Conservation (phyloP, 345 rosid species). For the Conringia planisiliqua region DNA sequence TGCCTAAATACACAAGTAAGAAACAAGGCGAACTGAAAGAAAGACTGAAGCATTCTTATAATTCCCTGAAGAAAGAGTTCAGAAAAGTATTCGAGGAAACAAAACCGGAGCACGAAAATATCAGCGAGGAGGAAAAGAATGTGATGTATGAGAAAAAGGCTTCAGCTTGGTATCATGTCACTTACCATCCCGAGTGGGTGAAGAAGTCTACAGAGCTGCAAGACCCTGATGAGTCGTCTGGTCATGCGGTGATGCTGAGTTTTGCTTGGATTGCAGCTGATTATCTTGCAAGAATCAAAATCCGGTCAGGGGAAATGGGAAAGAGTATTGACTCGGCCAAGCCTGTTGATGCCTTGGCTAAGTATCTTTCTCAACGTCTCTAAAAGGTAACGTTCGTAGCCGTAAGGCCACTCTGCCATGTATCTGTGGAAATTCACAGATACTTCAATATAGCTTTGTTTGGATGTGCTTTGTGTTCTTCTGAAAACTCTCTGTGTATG, state of each 20-base stretch:
- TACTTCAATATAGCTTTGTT: slow-evolving; percentile 4
- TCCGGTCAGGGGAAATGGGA: slow-evolving; percentile 33
- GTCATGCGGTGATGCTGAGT: slow-evolving; percentile 49
- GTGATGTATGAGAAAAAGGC: slow-evolving; percentile 65
- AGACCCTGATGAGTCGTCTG: slow-evolving; percentile 36
- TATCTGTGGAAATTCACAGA: slow-evolving; percentile 1
- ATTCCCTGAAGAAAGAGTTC: slow-evolving; percentile 68
- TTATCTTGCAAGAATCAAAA: slow-evolving; percentile 79
- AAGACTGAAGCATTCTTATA: slow-evolving; percentile 68
- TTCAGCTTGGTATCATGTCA: slow-evolving; percentile 90
- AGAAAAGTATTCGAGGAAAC: slow-evolving; percentile 56
- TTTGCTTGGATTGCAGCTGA: slow-evolving; percentile 93
- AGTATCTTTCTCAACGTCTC: slow-evolving; percentile 63
- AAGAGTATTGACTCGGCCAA: slow-evolving; percentile 41
- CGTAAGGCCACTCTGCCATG: slow-evolving; percentile 61
- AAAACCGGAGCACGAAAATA: slow-evolving; percentile 42
- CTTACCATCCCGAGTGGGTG: slow-evolving; percentile 76
- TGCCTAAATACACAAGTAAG: slow-evolving; percentile 66
- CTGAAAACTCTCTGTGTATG: slow-evolving; percentile 5
- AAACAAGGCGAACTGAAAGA: slow-evolving; percentile 78
- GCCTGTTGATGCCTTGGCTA: slow-evolving; percentile 59
- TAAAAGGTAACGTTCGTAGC: slow-evolving; percentile 33
- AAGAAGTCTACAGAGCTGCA: slow-evolving; percentile 49
- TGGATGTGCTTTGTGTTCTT: background rate
- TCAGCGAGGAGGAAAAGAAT: slow-evolving; percentile 59